Evolutionary conservation across 208 protist genomes (phyloP), one percentile per base, ranked within the genome.

Genomic region (Trypanosoma cruzi): DNA sequence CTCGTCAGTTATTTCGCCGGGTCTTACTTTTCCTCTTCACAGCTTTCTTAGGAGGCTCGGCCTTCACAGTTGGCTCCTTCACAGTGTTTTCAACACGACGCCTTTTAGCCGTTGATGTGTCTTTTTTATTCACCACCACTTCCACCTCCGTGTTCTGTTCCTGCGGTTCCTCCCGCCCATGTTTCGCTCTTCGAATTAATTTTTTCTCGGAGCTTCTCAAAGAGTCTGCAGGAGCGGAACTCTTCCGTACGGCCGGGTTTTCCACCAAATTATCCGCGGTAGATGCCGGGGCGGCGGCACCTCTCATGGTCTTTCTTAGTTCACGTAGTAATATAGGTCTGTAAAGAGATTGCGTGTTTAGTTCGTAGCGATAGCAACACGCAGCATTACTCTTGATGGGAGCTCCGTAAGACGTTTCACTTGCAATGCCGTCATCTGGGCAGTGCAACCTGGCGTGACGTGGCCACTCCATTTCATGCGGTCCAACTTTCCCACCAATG

Each of bases 331-430:
- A 72, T 52, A 79, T 48, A 13, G 82, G 82, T 46, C 73, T 71
- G 74, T 94, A 94, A 32, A 82, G 78, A 13, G 74, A 57, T 32
- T 80, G 72, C 36, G 70, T 87, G 60, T 79, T 77, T 16, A 89
- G 82, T 64, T 90, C 86, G 73, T 95, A 95, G 36, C 68, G 65
- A 72, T 81, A 95, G 64, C 77, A 84, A 48, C 79, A 76, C 29
- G 84, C 84, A n/a, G 37, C 59, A 62, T 95, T 95, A 40, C 74
- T 56, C n/a, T 72, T 46, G 28, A 95, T 90, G 13, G 62, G 55
- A 20, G 28, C 50, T 6, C 80, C 84, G 71, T 83, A 88, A 48
- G 70, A 56, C 36, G 70, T 81, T 18, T 84, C 42, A 59, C 73
- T 68, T 14, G 76, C 77, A 31, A 96, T 79, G 13, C 65, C 85